Evolutionary conservation across 192 early-diverging fungal species (phyloP).

Genomic region (Umbelopsis sp.): DNA sequence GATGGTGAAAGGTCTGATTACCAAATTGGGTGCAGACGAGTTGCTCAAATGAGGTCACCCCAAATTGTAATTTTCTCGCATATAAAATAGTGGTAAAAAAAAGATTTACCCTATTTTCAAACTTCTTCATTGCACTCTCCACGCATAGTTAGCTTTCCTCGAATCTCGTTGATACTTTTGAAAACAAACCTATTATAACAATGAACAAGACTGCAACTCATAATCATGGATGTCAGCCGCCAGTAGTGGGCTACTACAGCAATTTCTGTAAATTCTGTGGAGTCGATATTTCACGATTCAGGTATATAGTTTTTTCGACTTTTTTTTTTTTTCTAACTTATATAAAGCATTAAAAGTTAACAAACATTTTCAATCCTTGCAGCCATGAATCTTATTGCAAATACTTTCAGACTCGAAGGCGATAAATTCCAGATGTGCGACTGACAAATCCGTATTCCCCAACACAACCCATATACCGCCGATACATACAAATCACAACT

Average conservation of each 20-base stretch:
- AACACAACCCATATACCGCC: not conserved
- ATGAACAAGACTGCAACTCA: not conserved
- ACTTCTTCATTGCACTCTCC: too few relatives aligned
- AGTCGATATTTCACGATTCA: conserved; percentile 10
- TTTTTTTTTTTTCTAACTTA: not conserved
- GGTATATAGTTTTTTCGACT: not conserved
- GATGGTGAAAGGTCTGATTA: too few relatives aligned
- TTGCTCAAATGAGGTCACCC: too few relatives aligned
- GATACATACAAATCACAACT: too few relatives aligned
- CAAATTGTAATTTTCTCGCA: too few relatives aligned
- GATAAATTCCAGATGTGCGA: not conserved
- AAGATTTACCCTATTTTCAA: too few relatives aligned
- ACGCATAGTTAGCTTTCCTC: too few relatives aligned
- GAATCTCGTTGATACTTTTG: not conserved
- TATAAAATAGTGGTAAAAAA: too few relatives aligned
- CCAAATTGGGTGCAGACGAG: too few relatives aligned
- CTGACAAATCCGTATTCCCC: not conserved
- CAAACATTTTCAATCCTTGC: not conserved
- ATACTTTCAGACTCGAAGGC: conserved; percentile 8
- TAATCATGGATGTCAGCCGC: not conserved
- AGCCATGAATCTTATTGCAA: conserved; percentile 9
- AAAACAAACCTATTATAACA: not conserved
- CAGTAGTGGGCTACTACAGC: conserved; percentile 4
- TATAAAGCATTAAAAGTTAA: not conserved
- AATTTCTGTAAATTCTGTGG: conserved; percentile 16